Conservation (phyloP, 345 rosid genomes). For the Diplotaxis tenuifolia region DNA sequence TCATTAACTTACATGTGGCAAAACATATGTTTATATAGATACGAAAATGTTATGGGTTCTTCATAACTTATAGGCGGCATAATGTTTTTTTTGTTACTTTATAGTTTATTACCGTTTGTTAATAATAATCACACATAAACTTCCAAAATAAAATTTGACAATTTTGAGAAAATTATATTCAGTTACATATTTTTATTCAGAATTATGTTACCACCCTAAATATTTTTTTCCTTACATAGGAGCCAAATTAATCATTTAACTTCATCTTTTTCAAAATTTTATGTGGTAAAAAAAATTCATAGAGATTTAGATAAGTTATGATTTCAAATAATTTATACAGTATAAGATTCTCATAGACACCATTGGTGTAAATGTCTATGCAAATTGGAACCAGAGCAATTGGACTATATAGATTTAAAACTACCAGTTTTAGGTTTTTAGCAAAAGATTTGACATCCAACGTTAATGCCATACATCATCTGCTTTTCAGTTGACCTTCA, state of each 20-base stretch:
- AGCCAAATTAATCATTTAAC: neutral
- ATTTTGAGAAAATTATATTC: neutral
- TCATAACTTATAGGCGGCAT: neutral
- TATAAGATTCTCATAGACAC: neutral
- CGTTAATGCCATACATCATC: neutral
- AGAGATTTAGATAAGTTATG: neutral
- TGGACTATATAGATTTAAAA: neutral
- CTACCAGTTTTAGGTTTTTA: neutral
- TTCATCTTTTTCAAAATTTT: neutral
- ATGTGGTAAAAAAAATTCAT: neutral
- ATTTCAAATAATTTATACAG: neutral
- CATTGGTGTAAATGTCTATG: neutral
- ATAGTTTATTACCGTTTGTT: neutral
- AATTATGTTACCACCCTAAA: neutral
- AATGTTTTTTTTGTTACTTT: neutral
- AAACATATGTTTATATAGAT: neutral
- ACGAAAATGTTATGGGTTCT: neutral
- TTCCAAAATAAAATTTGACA: neutral
- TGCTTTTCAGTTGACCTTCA: neutral
- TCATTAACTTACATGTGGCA: neutral
- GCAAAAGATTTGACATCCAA: neutral
- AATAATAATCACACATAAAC: neutral
- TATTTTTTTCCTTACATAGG: neutral
- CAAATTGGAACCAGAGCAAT: neutral
- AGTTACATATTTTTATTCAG: neutral